These are phyloP conservation scores for Sporobolus alterniflorus DNA, from an alignment of 202 grass and related monocot genomes.

Conservation along the genomic window DNA sequence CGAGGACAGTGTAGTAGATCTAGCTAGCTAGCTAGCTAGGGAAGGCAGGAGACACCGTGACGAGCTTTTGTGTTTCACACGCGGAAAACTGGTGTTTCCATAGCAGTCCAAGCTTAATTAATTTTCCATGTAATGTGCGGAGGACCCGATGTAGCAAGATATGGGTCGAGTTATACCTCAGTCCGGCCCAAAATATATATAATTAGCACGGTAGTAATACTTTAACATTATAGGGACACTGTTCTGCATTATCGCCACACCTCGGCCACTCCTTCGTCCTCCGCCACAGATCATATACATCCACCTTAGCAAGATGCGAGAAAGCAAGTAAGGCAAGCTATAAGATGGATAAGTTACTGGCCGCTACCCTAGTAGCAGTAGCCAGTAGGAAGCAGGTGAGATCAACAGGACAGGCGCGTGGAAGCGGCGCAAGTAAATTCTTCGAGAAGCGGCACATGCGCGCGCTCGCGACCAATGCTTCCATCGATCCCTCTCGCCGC, in stretches of 20 bases:
- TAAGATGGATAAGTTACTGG: not conserved
- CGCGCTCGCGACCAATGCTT: not conserved
- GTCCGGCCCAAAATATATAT: no score
- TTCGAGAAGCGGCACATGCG: conserved; percentile 8
- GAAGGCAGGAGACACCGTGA: no score
- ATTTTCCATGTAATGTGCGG: not conserved
- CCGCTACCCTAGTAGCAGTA: not conserved
- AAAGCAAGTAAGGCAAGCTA: not conserved
- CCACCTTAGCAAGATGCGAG: not conserved
- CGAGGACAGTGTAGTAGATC: not conserved
- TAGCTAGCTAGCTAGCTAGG: no score
- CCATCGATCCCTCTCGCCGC: not conserved
- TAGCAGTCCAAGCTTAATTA: not conserved
- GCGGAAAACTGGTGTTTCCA: not conserved
- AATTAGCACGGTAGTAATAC: no score
- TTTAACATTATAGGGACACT: no score
- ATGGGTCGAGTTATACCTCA: no score
- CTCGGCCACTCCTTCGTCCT: no score
- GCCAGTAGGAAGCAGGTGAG: not conserved
- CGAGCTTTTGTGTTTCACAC: no score
- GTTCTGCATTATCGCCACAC: no score
- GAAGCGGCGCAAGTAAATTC: not conserved
- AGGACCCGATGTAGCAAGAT: no score
- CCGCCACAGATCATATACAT: no score
- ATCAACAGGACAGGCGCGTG: not conserved